These are phyloP conservation scores for Teratosphaeriaceae sp. DNA, from an alignment of 2,329 filamentous ascomycete genomes.

Conservation along the genomic window DNA sequence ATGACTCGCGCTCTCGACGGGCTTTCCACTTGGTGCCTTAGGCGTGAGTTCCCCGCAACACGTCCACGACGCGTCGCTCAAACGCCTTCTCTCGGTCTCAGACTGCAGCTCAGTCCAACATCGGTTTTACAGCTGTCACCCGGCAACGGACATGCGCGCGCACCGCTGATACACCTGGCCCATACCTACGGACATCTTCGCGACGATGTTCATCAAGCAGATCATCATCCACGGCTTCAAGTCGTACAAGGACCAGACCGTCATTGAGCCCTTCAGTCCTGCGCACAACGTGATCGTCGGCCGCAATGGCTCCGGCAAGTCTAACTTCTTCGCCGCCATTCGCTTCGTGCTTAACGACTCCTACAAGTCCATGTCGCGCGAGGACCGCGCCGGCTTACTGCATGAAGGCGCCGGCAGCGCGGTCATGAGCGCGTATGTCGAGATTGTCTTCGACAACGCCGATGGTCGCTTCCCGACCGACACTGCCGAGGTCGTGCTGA, in stretches of 20 bases:
- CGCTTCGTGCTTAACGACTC: constrained; percentile 92
- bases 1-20: no score
- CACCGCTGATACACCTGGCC: background rate
- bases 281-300: constrained; percentile 98
- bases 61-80: no score
- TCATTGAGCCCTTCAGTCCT: constrained; percentile 96
- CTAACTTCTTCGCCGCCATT: constrained; percentile 98
- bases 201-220: constrained; percentile 92
- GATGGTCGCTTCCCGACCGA: constrained; percentile 93
- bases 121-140: no score
- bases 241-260: constrained; percentile 92
- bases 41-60: no score
- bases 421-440: constrained; percentile 98
- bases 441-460: constrained; percentile 97
- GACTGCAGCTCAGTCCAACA: no score
- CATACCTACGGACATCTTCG: background rate
- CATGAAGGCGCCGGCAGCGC: constrained; percentile 97
- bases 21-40: no score
- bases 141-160: no score
- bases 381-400: constrained; percentile 91
- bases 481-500: constrained; percentile 81
- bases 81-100: no score
- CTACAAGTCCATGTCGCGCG: constrained; percentile 90
- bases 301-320: constrained; percentile 98
- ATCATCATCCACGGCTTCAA: constrained; percentile 99